Conservation (phyloP, 2,329 filamentous ascomycete species). For the Colletotrichum sp. region DNA sequence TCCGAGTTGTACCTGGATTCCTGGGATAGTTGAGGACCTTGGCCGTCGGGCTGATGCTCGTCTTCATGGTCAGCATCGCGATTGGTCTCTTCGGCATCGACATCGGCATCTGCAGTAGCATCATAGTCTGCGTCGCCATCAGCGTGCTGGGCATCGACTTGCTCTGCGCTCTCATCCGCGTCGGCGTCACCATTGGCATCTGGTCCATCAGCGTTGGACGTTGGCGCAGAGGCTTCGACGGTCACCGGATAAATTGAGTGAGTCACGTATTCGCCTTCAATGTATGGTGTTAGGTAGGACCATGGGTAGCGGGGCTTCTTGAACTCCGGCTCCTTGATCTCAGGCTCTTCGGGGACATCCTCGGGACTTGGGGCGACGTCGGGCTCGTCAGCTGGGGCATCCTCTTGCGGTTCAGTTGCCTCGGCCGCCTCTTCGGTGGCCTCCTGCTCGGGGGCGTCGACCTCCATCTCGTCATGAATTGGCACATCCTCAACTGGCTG, state of each 20-base stretch:
- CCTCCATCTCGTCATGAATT: conserved; percentile 2
- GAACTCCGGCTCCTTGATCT: conserved; percentile 5
- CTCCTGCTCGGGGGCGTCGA: not conserved
- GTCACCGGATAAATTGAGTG: conserved; percentile 33
- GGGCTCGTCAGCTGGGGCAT: not conserved
- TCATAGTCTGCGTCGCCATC: conserved; percentile 28
- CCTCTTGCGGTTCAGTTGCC: not conserved
- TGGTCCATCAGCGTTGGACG: not conserved
- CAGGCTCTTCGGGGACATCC: not conserved
- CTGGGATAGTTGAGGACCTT: conserved; percentile 5
- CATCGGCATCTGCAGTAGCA: conserved; percentile 29
- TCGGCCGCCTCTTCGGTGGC: not conserved
- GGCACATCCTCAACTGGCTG: not conserved
- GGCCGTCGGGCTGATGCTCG: conserved; percentile 8
- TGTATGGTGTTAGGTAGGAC: conserved; percentile 44
- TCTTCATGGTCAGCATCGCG: conserved; percentile 22
- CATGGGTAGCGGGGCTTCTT: conserved; percentile 31
- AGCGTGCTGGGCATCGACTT: conserved; percentile 14
- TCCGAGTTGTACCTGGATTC: conserved; percentile 29
- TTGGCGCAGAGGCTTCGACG: conserved; percentile 27
- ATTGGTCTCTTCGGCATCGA: conserved; percentile 26
- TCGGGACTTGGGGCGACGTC: not conserved
- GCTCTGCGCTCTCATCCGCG: conserved; percentile 10
- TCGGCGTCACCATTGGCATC: conserved; percentile 3
- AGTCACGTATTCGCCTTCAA: conserved; percentile 40